Conservation (phyloP, 768 basidiomycete genomes). For the Xerocomus brunneocitrinus region DNA sequence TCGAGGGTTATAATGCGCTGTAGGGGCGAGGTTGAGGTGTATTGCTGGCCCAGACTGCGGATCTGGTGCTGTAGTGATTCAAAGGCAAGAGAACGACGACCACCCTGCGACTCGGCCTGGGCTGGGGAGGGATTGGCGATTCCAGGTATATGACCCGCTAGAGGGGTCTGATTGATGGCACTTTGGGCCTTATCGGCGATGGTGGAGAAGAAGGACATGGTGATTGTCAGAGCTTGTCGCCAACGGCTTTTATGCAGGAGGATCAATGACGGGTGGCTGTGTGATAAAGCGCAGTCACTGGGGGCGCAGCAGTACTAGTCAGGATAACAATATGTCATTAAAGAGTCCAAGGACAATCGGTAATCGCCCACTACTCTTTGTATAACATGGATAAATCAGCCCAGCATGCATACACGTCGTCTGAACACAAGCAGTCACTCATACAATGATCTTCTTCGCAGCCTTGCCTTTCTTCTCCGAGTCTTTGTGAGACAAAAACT, state of each 20-base stretch:
- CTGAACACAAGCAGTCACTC: slow-evolving; percentile 21
- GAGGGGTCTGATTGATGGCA: slow-evolving; percentile 58
- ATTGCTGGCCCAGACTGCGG: slow-evolving; percentile 69
- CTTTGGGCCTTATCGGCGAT: slow-evolving; percentile 75
- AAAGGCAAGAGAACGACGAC: slow-evolving; percentile 50
- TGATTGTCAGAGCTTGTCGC: slow-evolving; percentile 15
- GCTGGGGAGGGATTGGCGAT: slow-evolving; percentile 39
- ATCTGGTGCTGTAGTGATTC: slow-evolving; percentile 69
- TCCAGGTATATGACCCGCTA: slow-evolving; percentile 55
- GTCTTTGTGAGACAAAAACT: slow-evolving; percentile 93
- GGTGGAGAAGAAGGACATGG: slow-evolving; percentile 62
- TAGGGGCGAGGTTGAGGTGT: slow-evolving; percentile 60
- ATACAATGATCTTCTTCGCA: slow-evolving; percentile 74
- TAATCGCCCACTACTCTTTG: slow-evolving; percentile 20
- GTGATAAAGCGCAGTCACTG: not conserved
- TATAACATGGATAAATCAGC: slow-evolving; percentile 33
- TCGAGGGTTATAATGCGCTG: slow-evolving; percentile 77
- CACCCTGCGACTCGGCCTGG: slow-evolving; percentile 36
- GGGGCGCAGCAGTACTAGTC: too few relatives aligned
- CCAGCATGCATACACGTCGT: slow-evolving; percentile 7
- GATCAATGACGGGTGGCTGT: slow-evolving; percentile 17
- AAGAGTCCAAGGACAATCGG: slow-evolving; percentile 12
- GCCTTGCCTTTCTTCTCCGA: slow-evolving; percentile 90
- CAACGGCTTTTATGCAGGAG: slow-evolving; percentile 17
- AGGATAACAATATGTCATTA: slow-evolving; percentile 23